Conservation (phyloP, 1,284 basidiomycete species). For the Ustilago curta region DNA sequence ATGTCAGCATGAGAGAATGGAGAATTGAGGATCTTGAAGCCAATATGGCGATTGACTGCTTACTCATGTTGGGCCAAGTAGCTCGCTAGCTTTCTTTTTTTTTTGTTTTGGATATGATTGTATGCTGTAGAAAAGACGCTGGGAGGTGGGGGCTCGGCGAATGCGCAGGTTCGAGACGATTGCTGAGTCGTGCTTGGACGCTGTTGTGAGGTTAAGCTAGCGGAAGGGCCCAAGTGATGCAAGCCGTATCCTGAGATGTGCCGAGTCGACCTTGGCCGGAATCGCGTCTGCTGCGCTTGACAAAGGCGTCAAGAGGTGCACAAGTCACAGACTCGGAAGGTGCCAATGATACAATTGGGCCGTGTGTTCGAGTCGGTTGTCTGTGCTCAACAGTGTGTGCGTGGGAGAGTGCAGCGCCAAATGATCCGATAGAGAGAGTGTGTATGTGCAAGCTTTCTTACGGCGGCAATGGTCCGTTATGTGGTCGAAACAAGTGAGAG, state of each 20-base stretch:
- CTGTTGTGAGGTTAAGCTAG: not conserved
- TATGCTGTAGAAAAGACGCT: not conserved
- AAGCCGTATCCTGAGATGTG: not conserved
- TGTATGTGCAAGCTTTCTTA: no score
- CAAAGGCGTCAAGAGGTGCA: not conserved
- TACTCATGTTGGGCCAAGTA: slow-evolving; percentile 3
- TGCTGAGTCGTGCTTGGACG: not conserved
- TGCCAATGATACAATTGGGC: not conserved
- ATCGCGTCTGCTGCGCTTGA: not conserved
- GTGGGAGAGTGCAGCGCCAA: not conserved
- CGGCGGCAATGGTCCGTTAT: no score
- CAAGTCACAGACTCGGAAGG: not conserved
- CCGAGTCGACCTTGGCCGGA: no score
- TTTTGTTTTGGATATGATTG: not conserved
- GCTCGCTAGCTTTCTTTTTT: not conserved
- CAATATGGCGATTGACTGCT: not conserved
- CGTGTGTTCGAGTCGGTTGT: not conserved
- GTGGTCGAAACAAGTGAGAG: no score
- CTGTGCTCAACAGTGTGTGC: no score
- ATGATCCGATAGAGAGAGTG: not conserved
- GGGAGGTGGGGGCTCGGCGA: not conserved
- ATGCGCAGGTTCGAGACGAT: not conserved
- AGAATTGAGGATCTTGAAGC: not conserved
- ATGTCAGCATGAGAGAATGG: not conserved
- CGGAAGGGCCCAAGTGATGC: not conserved